Conservation (phyloP, 2,329 filamentous ascomycete genomes). For the Colletotrichum incanum region DNA sequence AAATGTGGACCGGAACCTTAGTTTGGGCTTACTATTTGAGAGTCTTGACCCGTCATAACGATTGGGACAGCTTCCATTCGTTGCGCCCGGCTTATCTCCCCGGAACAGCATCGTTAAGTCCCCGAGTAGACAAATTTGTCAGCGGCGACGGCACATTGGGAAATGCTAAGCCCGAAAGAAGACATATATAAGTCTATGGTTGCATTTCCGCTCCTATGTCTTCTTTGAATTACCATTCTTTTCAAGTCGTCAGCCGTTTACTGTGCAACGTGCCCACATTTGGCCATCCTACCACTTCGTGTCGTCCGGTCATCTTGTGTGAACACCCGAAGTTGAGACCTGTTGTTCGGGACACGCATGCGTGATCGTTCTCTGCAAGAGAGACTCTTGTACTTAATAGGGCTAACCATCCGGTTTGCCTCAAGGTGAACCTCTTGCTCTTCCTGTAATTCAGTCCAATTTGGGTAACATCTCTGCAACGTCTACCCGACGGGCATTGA, state of each 20-base stretch:
- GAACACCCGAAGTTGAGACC: too few relatives aligned
- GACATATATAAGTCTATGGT: neutral
- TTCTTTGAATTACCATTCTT: too few relatives aligned
- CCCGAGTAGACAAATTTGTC: neutral
- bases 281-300: too few relatives aligned
- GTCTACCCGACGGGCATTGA: neutral
- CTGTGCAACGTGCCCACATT: too few relatives aligned
- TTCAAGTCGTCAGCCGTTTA: too few relatives aligned
- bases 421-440: neutral
- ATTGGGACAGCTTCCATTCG: neutral
- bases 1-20: neutral
- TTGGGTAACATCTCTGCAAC: neutral
- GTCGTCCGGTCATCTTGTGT: too few relatives aligned
- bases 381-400: too few relatives aligned
- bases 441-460: neutral
- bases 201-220: neutral
- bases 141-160: neutral
- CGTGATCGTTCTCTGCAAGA: too few relatives aligned
- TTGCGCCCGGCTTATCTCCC: neutral
- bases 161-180: too few relatives aligned
- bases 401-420: too few relatives aligned
- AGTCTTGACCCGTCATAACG: neutral
- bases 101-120: neutral
- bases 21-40: neutral
- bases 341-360: too few relatives aligned